Conservation (phyloP, 352 stramenopile species). For the Pythium inflatum region DNA sequence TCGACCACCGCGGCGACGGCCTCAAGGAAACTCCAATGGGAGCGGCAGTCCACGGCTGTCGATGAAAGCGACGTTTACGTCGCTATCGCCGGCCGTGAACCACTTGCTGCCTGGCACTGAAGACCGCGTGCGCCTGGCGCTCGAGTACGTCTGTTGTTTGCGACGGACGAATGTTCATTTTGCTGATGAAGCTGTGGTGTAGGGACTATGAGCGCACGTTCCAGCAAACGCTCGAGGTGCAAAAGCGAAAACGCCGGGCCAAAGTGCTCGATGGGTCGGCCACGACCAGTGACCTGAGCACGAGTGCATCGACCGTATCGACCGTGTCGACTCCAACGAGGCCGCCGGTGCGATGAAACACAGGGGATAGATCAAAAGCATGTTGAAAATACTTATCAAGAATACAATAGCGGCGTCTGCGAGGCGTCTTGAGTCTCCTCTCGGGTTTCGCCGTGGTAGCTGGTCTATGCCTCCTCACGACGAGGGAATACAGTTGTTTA, state of each 20-base stretch:
- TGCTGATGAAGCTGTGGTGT: not conserved
- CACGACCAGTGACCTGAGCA: conserved; percentile 22
- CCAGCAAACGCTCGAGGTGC: conserved; percentile 8
- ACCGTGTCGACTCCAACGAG: conserved; percentile 10
- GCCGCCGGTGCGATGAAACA: not conserved
- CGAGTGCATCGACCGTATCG: conserved; percentile 8
- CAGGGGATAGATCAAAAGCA: no score
- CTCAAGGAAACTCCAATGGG: conserved; percentile 12
- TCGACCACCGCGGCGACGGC: conserved; percentile 5
- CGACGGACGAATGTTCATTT: not conserved
- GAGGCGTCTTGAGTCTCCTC: no score
- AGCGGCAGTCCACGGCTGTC: conserved; percentile 53
- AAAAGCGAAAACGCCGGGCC: not conserved
- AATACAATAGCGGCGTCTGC: no score
- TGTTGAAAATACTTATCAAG: no score
- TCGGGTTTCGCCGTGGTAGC: no score
- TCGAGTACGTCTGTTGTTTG: conserved; percentile 39
- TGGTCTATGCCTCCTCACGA: not conserved
- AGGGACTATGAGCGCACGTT: conserved; percentile 35
- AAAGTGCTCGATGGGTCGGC: not conserved
- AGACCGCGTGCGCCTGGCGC: conserved; percentile 57
- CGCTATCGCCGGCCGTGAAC: conserved; percentile 66
- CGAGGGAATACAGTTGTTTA: conserved; percentile 9
- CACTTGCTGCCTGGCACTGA: conserved; percentile 63
- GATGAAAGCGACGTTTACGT: conserved; percentile 64